phyloP scores from a whole-genome alignment of 2,329 filamentous ascomycete species.

The Fusarium verticillioides region DNA sequence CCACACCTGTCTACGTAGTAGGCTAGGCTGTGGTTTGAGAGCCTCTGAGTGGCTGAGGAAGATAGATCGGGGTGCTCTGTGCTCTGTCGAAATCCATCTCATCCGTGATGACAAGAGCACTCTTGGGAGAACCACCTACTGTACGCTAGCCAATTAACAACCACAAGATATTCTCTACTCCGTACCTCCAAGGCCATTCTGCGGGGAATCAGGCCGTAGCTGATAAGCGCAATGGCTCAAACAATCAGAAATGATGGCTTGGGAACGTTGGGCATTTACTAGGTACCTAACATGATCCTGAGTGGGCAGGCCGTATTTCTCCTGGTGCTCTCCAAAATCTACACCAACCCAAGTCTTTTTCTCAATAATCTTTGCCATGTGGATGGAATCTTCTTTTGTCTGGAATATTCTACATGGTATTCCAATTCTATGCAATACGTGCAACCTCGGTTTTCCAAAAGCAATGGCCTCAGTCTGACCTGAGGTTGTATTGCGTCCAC shows the following conservation, averaged over 20 bases:
- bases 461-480: constrained; percentile 15
- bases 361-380: neutral
- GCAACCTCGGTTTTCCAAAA: constrained; percentile 3
- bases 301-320: constrained; percentile 3
- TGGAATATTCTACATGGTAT: neutral
- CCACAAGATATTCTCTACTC: constrained; percentile 4
- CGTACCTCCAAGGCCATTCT: constrained; percentile 1
- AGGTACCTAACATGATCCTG: neutral
- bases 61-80: neutral
- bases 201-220: constrained; percentile 2
- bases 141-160: constrained; percentile 9
- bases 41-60: constrained; percentile 22
- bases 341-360: neutral
- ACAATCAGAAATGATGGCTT: constrained; percentile 31
- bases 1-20: constrained; percentile 16
- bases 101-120: neutral
- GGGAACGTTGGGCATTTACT: constrained; percentile 15
- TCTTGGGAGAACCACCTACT: neutral
- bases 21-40: constrained; percentile 14
- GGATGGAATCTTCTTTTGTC: neutral
- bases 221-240: constrained; percentile 1
- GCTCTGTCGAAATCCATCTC: constrained; percentile 17
- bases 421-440: constrained; percentile 4
- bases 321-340: neutral
- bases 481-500: constrained; percentile 28